A percentile compares a stretch with the other conserved stretches of the same genome.
These are phyloP conservation scores for Saccharomycopsis lassenensis DNA, from an alignment of 805 yeast species.

Conservation along the genomic window DNA sequence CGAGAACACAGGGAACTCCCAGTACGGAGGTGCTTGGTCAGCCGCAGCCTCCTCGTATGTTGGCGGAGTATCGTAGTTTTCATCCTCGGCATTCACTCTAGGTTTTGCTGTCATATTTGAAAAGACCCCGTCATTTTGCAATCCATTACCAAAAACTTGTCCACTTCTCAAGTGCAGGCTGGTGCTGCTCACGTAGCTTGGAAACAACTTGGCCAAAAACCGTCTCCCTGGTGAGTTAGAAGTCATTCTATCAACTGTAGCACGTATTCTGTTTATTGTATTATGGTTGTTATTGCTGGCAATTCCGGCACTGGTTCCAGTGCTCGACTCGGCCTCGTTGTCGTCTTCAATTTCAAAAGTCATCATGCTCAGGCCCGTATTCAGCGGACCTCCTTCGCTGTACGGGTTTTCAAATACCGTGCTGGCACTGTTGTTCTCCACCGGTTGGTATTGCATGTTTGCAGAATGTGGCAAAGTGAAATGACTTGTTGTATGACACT, in stretches of 20 bases:
- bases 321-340: too few species aligned
- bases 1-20: conserved; percentile 81
- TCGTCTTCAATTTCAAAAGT: too few species aligned
- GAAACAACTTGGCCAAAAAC: conserved; percentile 10
- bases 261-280: too few species aligned
- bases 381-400: background rate
- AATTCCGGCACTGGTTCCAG: too few species aligned
- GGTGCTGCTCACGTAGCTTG: conserved; percentile 5
- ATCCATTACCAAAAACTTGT: conserved; percentile 23
- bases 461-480: too few species aligned
- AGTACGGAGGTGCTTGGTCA: conserved; percentile 91
- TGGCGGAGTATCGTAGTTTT: conserved; percentile 53
- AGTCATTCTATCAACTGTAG: conserved; percentile 13
- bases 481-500: too few species aligned
- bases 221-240: conserved; percentile 15
- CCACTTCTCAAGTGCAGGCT: conserved; percentile 8
- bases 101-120: conserved; percentile 89
- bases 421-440: background rate
- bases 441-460: too few species aligned
- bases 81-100: conserved; percentile 3
- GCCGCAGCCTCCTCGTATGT: conserved; percentile 92
- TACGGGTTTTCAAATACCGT: background rate
- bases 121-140: conserved; percentile 77
- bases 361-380: too few species aligned
- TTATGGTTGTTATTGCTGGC: too few species aligned